A percentile compares a stretch with the other conserved stretches of the same genome.
These are phyloP conservation scores for Calonectria pauciramosa DNA, from an alignment of 2,329 filamentous ascomycete genomes.

Conservation along the genomic window DNA sequence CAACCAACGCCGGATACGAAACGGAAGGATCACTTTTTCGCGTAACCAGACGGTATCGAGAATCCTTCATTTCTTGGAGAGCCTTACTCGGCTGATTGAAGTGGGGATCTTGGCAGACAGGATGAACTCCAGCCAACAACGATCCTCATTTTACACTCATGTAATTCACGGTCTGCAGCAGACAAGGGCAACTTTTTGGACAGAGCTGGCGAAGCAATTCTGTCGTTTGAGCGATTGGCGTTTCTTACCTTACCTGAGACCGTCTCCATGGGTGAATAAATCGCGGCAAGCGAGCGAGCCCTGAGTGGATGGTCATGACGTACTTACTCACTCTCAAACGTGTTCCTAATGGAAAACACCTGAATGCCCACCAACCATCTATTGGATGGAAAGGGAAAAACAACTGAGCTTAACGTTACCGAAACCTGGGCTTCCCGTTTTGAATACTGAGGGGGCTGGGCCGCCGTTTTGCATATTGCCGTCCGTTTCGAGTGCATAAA, in stretches of 20 bases:
- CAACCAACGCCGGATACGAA: neutral
- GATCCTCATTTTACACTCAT: neutral
- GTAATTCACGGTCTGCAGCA: neutral
- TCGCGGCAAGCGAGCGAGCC: constrained; percentile 7
- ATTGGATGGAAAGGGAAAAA: neutral
- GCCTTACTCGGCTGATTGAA: neutral
- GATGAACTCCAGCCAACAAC: neutral
- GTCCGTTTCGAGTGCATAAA: constrained; percentile 9
- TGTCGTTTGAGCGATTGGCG: neutral
- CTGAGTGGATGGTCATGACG: neutral
- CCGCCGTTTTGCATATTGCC: neutral
- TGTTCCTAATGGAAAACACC: neutral
- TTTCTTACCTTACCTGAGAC: constrained; percentile 7
- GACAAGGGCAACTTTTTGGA: neutral
- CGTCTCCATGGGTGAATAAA: neutral
- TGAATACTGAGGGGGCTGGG: neutral
- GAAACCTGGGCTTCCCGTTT: neutral
- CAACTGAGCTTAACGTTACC: neutral
- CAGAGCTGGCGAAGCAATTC: neutral
- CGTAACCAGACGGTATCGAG: too few relatives aligned
- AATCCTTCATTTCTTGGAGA: neutral
- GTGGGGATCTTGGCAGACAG: neutral
- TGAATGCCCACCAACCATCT: neutral
- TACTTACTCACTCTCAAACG: neutral
- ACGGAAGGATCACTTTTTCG: neutral